A percentile compares a stretch with the other conserved stretches of the same genome.
phyloP scores from a whole-genome alignment of 1,284 basidiomycete genomes.

The Cryptococcus depauperatus region DNA sequence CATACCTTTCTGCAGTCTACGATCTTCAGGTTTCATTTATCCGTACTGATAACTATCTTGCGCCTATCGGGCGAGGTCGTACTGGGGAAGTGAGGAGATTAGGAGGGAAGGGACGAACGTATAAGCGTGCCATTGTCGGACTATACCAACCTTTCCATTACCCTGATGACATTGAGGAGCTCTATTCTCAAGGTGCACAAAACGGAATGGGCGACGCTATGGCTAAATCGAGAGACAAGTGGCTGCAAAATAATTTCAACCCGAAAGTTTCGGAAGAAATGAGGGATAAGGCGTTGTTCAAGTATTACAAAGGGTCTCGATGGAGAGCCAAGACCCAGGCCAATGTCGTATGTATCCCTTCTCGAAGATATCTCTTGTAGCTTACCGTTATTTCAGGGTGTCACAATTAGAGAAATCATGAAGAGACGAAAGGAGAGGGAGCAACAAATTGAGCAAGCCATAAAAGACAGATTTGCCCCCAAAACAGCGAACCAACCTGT shows the following conservation, averaged over 20 bases:
- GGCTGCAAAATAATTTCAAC: constrained; percentile 56
- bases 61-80: constrained; percentile 48
- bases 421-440: constrained; percentile 31
- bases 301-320: constrained; percentile 37
- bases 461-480: neutral
- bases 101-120: constrained; percentile 50
- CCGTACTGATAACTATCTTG: constrained; percentile 79
- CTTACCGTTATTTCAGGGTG: constrained; percentile 25
- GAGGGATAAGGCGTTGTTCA: constrained; percentile 30
- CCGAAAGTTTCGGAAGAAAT: constrained; percentile 32
- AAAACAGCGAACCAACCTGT: neutral
- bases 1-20: constrained; percentile 74
- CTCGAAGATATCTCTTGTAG: no score
- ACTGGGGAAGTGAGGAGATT: constrained; percentile 24
- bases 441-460: neutral
- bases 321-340: constrained; percentile 37
- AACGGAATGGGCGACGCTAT: constrained; percentile 44
- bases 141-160: constrained; percentile 86
- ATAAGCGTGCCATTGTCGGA: constrained; percentile 82
- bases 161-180: constrained; percentile 68
- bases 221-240: constrained; percentile 52
- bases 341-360: constrained; percentile 30
- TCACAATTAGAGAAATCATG: constrained; percentile 40
- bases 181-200: constrained; percentile 45
- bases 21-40: constrained; percentile 85